These are phyloP conservation scores for Eucalyptus pauciflora DNA, from an alignment of 345 rosid species.

Conservation along the genomic window DNA sequence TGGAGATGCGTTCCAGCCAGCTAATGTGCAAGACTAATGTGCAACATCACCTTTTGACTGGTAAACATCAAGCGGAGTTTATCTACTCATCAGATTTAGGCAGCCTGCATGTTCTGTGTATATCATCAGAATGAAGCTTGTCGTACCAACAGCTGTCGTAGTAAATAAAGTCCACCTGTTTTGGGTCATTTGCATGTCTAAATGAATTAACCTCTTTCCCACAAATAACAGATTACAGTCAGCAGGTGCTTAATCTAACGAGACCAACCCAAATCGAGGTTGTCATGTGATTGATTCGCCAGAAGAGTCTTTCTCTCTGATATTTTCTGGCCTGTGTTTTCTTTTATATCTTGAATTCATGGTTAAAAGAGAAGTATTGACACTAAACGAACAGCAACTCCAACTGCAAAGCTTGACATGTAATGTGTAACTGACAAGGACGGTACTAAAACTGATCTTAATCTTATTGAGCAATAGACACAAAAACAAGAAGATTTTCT, in stretches of 20 bases:
- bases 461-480: neutral
- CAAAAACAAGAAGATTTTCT: neutral
- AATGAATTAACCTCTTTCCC: neutral
- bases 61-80: neutral
- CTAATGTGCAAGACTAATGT: neutral
- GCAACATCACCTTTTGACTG: neutral
- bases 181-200: neutral
- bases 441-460: neutral
- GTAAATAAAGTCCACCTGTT: neutral
- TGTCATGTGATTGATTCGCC: neutral
- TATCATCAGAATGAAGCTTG: neutral
- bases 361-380: neutral
- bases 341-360: neutral
- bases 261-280: neutral
- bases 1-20: neutral
- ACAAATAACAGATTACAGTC: neutral
- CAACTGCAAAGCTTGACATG: neutral
- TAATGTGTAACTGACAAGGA: neutral
- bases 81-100: neutral
- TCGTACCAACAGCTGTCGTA: neutral
- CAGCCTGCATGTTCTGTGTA: neutral
- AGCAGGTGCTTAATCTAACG: neutral
- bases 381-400: neutral
- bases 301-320: neutral
- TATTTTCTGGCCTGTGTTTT: neutral